Conservation (phyloP, 2,329 filamentous ascomycete genomes). For the Colletotrichum phormii region DNA sequence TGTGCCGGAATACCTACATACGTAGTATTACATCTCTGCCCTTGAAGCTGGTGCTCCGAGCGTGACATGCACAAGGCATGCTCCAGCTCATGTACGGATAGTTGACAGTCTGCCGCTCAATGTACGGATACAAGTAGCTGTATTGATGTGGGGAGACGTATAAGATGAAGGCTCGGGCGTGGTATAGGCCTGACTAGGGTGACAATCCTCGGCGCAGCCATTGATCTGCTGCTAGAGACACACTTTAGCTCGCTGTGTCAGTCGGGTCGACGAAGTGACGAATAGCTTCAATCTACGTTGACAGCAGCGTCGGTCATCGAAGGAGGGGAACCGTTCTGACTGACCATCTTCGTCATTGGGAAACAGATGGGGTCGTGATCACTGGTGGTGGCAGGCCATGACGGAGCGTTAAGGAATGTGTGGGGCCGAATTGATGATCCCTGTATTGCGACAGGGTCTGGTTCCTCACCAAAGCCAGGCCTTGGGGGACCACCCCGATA, state of each 20-base stretch:
- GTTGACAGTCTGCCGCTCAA: neutral
- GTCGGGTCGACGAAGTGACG: neutral
- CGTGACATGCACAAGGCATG: neutral
- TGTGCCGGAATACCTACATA: neutral
- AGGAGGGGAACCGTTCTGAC: neutral
- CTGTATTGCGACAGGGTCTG: constrained; percentile 34
- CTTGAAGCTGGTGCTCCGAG: neutral
- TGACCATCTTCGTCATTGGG: constrained; percentile 14
- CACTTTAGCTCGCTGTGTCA: neutral
- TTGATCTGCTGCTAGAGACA: neutral
- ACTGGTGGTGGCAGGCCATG: constrained; percentile 19
- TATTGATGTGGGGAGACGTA: neutral
- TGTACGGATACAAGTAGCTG: neutral
- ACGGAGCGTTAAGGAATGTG: constrained; percentile 29
- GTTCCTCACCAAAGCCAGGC: constrained; percentile 17
- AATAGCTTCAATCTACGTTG: neutral
- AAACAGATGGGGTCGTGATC: constrained; percentile 17
- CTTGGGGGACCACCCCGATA: constrained; percentile 15
- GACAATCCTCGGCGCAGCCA: neutral
- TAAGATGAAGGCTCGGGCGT: neutral
- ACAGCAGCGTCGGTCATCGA: neutral
- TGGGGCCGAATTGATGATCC: constrained; percentile 28
- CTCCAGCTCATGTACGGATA: neutral
- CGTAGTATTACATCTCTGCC: neutral
- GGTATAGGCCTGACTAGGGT: neutral